Evolutionary conservation across 2,329 filamentous ascomycete species (phyloP).

Genomic region (Fonsecaea monophora): DNA sequence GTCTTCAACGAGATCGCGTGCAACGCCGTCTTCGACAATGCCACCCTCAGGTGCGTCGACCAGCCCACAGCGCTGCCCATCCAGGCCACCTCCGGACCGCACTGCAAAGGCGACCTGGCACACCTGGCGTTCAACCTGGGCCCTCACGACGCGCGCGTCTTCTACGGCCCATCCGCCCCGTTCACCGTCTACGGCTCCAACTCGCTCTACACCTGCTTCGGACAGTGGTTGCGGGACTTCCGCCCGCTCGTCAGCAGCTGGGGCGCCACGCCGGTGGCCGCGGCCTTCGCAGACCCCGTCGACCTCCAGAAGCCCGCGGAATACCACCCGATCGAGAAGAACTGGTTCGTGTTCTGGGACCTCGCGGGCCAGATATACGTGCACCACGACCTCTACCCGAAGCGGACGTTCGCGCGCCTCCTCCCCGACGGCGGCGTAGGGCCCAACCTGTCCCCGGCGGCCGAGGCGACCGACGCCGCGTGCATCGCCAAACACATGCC

Average conservation of each 20-base stretch:
- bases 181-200: conserved; percentile 64
- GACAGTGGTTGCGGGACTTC: conserved; percentile 64
- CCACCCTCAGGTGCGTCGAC: conserved; percentile 30
- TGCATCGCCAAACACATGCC: conserved; percentile 60
- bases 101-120: conserved; percentile 56
- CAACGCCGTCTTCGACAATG: conserved; percentile 54
- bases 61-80: conserved; percentile 44
- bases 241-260: conserved; percentile 58
- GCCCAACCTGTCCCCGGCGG: conserved; percentile 53
- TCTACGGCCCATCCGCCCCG: conserved; percentile 58
- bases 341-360: conserved; percentile 70
- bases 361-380: conserved; percentile 53
- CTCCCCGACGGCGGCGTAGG: conserved; percentile 55
- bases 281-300: conserved; percentile 52
- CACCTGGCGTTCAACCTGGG: conserved; percentile 48
- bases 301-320: conserved; percentile 62
- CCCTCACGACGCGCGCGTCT: conserved; percentile 65
- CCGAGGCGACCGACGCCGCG: conserved; percentile 48
- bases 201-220: conserved; percentile 62
- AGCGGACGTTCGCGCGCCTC: conserved; percentile 59
- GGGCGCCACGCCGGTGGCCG: conserved; percentile 34
- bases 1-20: conserved; percentile 60
- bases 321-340: conserved; percentile 62
- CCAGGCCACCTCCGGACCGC: conserved; percentile 53
- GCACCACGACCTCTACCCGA: conserved; percentile 62